Base-by-base conservation (phyloP, 75 land plant genomes). In the Ceratopteris richardii region DNA sequence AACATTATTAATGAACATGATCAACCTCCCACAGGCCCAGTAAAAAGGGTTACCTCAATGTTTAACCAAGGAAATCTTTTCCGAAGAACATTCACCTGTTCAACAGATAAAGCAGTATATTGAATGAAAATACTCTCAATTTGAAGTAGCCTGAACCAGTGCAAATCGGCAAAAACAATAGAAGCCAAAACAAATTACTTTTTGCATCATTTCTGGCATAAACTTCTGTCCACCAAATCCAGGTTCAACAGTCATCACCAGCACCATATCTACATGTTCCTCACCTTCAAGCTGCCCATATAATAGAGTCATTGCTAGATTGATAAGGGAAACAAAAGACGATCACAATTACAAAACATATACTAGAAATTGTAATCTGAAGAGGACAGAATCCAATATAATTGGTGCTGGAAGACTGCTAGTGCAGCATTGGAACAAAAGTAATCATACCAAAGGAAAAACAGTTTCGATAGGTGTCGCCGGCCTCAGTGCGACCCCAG, bases 161-260 rank as follows among this genome's bases (percentile, higher is more conserved):
- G n/a, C n/a, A n/a, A n/a, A n/a, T n/a, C n/a, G n/a, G n/a, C n/a
- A n/a, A 17, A 24, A 48, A 22, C 29, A 48, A 1, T 4, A 16
- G 1, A 54, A 31, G 29, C 25, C 21, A 58, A 31, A 12, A 59
- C 10, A 7, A 23, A 42, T 10, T 44, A 93, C 98, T 82, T 93
- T 93, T 12, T 81, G 76, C 98, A 93, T 93, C 82, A 73, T 93
- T 40, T 85, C 84, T 44, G 89, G 95, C 94, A 88, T 88, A 69
- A 93, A 93, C 63, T 85, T 85, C 59, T 93, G 95, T 13, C 98
- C 98, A 56, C 90, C 95, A 82, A 93, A 88, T 31, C 98, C 98
- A 60, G 98, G 98, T 74, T 93, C 95, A 18, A 93, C 95, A 41
- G 98, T 93, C 98, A 93, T 93, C 29, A 93, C 76, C 43, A 93